These are phyloP conservation scores for Chloris gayana DNA, from an alignment of 176 grass and related monocot species.

Conservation along the genomic window DNA sequence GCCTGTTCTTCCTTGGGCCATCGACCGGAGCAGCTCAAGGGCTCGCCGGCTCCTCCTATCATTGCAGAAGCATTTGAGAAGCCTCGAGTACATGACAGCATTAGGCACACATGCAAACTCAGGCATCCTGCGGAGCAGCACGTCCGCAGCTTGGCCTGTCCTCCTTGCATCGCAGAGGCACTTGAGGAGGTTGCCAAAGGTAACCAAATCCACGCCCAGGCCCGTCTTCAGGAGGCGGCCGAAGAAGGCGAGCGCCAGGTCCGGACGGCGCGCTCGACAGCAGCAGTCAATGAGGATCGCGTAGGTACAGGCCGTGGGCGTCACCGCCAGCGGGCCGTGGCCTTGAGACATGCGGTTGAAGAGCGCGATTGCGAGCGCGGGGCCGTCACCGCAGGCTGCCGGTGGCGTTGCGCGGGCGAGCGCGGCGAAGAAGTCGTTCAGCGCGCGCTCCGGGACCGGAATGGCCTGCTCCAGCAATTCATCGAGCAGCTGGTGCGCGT, in stretches of 20 bases:
- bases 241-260: conserved; percentile 31
- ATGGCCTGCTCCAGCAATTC: background rate
- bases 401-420: background rate
- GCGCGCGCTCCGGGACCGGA: background rate
- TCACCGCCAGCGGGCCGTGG: background rate
- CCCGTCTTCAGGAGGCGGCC: conserved; percentile 23
- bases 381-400: background rate
- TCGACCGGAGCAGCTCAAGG: conserved; percentile 4
- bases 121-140: conserved; percentile 39
- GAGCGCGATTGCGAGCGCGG: conserved; percentile 1
- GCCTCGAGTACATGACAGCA: background rate
- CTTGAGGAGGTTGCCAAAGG: conserved; percentile 6
- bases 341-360: background rate
- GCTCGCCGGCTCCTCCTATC: conserved; percentile 3
- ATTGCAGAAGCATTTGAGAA: conserved; percentile 37
- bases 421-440: background rate
- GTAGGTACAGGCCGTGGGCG: conserved; percentile 1
- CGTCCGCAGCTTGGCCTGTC: background rate
- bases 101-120: conserved; percentile 15
- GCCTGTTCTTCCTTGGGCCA: background rate
- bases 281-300: conserved; percentile 29
- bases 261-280: background rate
- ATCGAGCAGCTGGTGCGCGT: conserved; percentile 15
- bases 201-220: background rate
- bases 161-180: conserved; percentile 15